phyloP scores from a whole-genome alignment of 306 rosid species.

The Pyrus bretschneideri region DNA sequence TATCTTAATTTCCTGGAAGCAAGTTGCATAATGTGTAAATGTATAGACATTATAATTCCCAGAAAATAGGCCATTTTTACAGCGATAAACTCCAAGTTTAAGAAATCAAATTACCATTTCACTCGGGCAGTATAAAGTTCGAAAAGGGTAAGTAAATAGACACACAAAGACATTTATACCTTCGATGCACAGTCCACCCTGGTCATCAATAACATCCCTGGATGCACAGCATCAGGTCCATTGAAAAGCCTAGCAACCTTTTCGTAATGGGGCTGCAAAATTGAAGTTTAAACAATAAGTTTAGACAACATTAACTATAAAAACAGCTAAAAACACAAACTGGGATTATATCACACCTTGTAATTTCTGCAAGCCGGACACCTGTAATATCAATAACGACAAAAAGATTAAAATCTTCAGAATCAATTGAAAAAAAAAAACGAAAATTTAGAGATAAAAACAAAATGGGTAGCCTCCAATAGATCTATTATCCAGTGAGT shows the following conservation, averaged over 20 bases:
- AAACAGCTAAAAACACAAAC: neutral
- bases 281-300: slow-evolving; percentile 11
- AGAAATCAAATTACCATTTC: neutral
- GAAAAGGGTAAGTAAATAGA: neutral
- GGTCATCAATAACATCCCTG: slow-evolving; percentile 78
- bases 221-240: slow-evolving; percentile 92
- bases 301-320: neutral
- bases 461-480: neutral
- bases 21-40: neutral
- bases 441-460: neutral
- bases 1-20: neutral
- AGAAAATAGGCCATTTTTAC: neutral
- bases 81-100: neutral
- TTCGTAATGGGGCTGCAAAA: slow-evolving; percentile 81
- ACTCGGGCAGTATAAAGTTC: neutral
- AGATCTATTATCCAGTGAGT: neutral
- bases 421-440: neutral
- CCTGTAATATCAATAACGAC: slow-evolving; percentile 41
- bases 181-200: slow-evolving; percentile 91
- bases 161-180: slow-evolving; percentile 35
- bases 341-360: slow-evolving; percentile 48
- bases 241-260: slow-evolving; percentile 94
- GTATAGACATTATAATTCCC: neutral
- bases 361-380: slow-evolving; percentile 98
- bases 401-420: slow-evolving; percentile 19